Conservation (phyloP, 2,329 filamentous ascomycete species). For the Xylariaceae sp. region DNA sequence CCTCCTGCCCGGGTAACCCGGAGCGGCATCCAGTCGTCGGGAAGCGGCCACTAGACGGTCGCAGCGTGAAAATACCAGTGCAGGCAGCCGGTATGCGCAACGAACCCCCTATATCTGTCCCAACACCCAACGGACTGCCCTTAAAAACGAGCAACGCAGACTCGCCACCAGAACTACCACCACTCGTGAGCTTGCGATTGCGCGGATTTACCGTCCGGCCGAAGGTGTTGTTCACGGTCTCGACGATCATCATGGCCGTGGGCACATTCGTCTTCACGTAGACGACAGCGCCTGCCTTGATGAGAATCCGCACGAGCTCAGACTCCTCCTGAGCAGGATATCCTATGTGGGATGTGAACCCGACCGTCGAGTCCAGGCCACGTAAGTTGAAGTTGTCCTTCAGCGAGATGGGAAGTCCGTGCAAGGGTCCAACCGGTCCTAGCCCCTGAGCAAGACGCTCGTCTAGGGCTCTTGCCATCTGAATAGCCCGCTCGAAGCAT, state of each 20-base stretch:
- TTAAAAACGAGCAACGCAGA: conserved; percentile 54
- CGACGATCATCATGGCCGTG: conserved; percentile 64
- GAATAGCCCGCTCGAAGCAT: conserved; percentile 49
- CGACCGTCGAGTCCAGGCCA: conserved; percentile 56
- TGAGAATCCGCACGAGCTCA: conserved; percentile 39
- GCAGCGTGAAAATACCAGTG: conserved; percentile 29
- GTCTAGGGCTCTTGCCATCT: conserved; percentile 45
- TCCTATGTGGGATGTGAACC: conserved; percentile 57
- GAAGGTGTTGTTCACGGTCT: conserved; percentile 60
- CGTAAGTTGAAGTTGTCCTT: conserved; percentile 66
- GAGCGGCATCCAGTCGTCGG: conserved; percentile 49
- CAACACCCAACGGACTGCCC: conserved; percentile 53
- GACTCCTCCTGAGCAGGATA: conserved; percentile 47
- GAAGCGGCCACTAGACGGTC: conserved; percentile 51
- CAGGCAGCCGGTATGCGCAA: conserved; percentile 33
- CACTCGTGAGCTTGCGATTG: conserved; percentile 54
- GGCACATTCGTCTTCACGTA: conserved; percentile 55
- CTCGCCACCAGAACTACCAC: conserved; percentile 64
- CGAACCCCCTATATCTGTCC: conserved; percentile 33
- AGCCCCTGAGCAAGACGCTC: conserved; percentile 44
- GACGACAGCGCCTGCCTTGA: conserved; percentile 46
- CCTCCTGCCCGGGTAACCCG: conserved; percentile 60
- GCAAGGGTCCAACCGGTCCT: conserved; percentile 54
- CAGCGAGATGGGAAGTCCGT: conserved; percentile 59
- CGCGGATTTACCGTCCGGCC: conserved; percentile 58